A percentile compares a stretch with the other conserved stretches of the same genome.
These are phyloP conservation scores for Trichoderma endophyticum DNA, from an alignment of 2,329 filamentous ascomycete genomes.

Conservation along the genomic window DNA sequence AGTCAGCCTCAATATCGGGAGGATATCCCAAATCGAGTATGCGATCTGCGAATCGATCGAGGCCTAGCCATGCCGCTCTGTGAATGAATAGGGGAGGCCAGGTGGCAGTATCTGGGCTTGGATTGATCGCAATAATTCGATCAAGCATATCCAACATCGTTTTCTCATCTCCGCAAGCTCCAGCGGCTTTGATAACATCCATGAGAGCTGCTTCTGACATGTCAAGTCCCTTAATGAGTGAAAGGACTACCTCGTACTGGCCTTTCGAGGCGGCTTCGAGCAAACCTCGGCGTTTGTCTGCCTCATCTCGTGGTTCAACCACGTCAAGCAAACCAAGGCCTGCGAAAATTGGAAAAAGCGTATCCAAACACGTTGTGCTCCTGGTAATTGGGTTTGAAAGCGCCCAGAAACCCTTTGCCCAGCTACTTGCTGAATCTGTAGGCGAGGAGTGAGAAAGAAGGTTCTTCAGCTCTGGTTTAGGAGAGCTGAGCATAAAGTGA, in stretches of 20 bases:
- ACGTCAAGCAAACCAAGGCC: slow-evolving; percentile 6
- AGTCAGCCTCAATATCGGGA: neutral
- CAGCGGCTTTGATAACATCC: slow-evolving; percentile 15
- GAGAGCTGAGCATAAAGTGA: slow-evolving; percentile 9
- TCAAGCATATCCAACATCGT: slow-evolving; percentile 18
- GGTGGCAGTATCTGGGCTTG: neutral
- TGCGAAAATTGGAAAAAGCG: slow-evolving; percentile 17
- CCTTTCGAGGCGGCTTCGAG: slow-evolving; percentile 19
- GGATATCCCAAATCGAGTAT: slow-evolving; percentile 16
- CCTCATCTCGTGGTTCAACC: slow-evolving; percentile 7
- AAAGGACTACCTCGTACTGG: neutral
- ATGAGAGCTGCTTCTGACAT: neutral
- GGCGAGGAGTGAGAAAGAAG: neutral
- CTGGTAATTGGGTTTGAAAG: slow-evolving; percentile 19
- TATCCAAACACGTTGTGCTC: slow-evolving; percentile 1
- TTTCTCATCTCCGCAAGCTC: slow-evolving; percentile 6
- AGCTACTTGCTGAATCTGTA: neutral
- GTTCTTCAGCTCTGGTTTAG: neutral
- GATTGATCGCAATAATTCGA: neutral
- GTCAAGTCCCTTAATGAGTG: slow-evolving; percentile 1
- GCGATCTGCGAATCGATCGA: slow-evolving; percentile 16
- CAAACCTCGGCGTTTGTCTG: slow-evolving; percentile 11
- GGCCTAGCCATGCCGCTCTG: slow-evolving; percentile 16
- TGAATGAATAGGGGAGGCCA: slow-evolving; percentile 16
- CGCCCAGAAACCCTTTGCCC: slow-evolving; percentile 18